Evolutionary conservation across 2,329 filamentous ascomycete genomes (phyloP), one percentile per base, ranked within the genome.

Genomic region (Celoporthe dispersa): DNA sequence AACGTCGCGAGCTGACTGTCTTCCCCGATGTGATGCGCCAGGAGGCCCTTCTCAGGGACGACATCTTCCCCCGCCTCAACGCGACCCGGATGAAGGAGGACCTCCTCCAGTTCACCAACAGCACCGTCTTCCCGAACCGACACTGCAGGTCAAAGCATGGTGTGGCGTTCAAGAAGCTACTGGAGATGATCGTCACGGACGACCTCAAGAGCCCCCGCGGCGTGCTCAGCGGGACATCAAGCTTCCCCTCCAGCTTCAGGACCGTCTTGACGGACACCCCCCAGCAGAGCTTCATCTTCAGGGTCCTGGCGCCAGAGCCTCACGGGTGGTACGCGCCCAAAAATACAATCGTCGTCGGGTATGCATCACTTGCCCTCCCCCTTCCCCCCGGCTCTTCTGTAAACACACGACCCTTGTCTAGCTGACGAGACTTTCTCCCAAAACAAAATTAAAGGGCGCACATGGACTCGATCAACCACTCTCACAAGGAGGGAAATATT

Each of bases 381-480:
- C 48, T 8, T 9, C 5, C 25, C 12, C 12, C 25, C 9, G 14
- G 28, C 16, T 31, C 53, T 19, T 57, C 28, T 55, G 28, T 12
- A 33, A 16, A 16, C 14, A 16, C 14, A 19, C 28, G 25, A 48
- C 6, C n/a, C 19, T n/a, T n/a, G 28, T 19, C 16, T 19, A 7
- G 59, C 59, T 61, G n/a, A 61, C 59, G 33, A 37, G 16, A n/a
- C 25, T 33, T 31, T 19, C 14, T 19, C 12, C 1, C 16, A 19
- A 19, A 19, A 44, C n/a, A 48, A n/a, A n/a, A 22, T 48, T 9
- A 48, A 28, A 63, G 67, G 22, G 67, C 67, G 19, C 67, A 69
- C 19, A 61, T 69, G 31, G 67, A 69, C 22, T 69, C 67, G 2
- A 59, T 64, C 67, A 66, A 51, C n/a, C 16, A 19, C 1, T 4